Evolutionary conservation across 129 eudicot genomes (phyloP), one percentile per base, ranked within the genome.

Genomic region (Erigeron canadensis): DNA sequence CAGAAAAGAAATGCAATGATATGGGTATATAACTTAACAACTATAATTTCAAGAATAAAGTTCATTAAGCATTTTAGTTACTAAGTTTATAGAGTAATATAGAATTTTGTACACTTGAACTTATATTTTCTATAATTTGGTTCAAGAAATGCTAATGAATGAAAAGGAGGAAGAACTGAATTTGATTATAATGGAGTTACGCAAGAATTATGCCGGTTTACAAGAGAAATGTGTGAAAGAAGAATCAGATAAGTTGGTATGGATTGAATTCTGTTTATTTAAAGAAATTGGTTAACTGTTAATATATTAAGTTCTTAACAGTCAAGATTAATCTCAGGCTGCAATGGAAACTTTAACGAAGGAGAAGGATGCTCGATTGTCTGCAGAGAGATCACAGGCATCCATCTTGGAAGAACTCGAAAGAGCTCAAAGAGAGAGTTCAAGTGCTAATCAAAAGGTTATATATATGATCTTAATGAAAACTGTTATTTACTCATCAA

Each of bases 111-210:
- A 19, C n/a, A 34, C 6, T 5, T 19, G 23, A 39, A 21, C 67
- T 57, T 40, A 40, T 11, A 4, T 72, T 39, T 53, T 44, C 28
- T 39, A 57, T 55, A 12, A 13, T 6, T 8, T 68, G 67, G n/a
- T 65, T 76, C 60, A 80, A 95, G 99, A 90, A 79, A 61, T 59
- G 70, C 56, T 81, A 58, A 90, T 85, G 95, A 74, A 75, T 76
- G 80, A 72, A 11, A 90, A 88, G 86, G 97, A 90, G 73, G 99
- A 95, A 65, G 97, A 95, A 43, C 61, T 95, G 66, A 90, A 90
- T 67, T 83, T 96, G 8, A 82, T 88, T 39, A 95, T 90, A 46
- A 71, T 82, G 83, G 97, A 86, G 75, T 67, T 90, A 74, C 84
- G 97, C 71, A 83, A 75, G 83, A 86, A 84, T 74, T 70, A 79